Conservation (phyloP, 345 rosid genomes). For the Excoecaria cochinchinensis region DNA sequence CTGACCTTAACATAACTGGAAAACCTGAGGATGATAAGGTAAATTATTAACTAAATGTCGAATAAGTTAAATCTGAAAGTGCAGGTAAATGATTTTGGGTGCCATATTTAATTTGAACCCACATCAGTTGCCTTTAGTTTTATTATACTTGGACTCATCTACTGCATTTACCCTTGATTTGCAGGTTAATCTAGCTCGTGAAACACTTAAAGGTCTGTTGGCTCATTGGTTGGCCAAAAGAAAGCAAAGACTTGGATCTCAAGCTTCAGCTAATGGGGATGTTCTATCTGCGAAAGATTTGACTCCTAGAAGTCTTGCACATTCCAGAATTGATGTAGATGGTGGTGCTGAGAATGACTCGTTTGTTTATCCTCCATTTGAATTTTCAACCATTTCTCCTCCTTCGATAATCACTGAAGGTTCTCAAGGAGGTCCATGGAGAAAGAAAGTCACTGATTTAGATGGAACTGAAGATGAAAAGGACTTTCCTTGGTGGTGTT, state of each 20-base stretch:
- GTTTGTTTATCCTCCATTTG: constrained; percentile 83
- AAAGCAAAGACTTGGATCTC: constrained; percentile 70
- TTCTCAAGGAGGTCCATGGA: constrained; percentile 97
- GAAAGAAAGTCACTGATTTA: constrained; percentile 85
- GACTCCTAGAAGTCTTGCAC: constrained; percentile 49
- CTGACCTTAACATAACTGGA: constrained; percentile 85
- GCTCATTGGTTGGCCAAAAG: constrained; percentile 87
- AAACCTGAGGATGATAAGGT: constrained; percentile 99
- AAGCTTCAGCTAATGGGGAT: constrained; percentile 72
- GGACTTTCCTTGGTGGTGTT: constrained; percentile 94
- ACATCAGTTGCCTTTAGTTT: not conserved
- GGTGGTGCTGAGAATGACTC: constrained; percentile 71
- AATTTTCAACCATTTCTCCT: constrained; percentile 74
- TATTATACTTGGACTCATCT: not conserved
- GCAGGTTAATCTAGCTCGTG: constrained; percentile 96
- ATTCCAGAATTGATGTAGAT: constrained; percentile 70
- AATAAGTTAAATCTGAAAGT: not conserved
- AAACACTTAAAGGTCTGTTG: constrained; percentile 91
- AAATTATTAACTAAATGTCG: constrained; percentile 5
- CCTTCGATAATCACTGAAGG: constrained; percentile 98
- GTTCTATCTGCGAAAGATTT: constrained; percentile 59
- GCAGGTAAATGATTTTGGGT: not conserved
- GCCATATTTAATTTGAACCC: not conserved
- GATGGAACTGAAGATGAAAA: constrained; percentile 94
- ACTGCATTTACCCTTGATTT: constrained; percentile 20